These are phyloP conservation scores for Irpex rosettiformis DNA, from an alignment of 1,284 basidiomycete species.

Conservation along the genomic window DNA sequence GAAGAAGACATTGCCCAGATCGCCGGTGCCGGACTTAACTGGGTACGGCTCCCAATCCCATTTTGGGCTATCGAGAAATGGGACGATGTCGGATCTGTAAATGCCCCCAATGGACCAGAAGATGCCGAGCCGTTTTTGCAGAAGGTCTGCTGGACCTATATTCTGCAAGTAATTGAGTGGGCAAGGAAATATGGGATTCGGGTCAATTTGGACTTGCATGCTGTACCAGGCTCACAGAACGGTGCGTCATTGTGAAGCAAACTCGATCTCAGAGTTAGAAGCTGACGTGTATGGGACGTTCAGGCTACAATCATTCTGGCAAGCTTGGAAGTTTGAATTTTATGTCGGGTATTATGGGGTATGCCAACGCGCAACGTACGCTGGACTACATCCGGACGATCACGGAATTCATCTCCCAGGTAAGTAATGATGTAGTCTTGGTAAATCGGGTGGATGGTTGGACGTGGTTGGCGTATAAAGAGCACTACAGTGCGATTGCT, in stretches of 20 bases:
- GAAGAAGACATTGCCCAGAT: constrained; percentile 33
- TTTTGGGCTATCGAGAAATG: constrained; percentile 77
- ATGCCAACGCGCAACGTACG: constrained; percentile 58
- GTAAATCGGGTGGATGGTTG: too few species aligned
- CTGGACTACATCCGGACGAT: constrained; percentile 56
- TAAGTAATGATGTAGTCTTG: constrained; percentile 6
- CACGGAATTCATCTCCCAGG: constrained; percentile 57
- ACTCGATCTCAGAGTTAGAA: not conserved
- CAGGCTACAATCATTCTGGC: constrained; percentile 50
- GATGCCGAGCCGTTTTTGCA: constrained; percentile 33
- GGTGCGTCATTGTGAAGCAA: constrained; percentile 32
- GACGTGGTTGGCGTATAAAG: not conserved
- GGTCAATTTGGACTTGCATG: constrained; percentile 83
- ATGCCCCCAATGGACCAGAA: constrained; percentile 17
- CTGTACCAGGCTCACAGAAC: constrained; percentile 76
- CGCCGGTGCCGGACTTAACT: constrained; percentile 63
- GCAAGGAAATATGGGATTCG: constrained; percentile 87
- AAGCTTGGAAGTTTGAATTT: constrained; percentile 49
- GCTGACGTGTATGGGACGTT: not conserved
- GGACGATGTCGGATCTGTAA: constrained; percentile 32
- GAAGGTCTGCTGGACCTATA: constrained; percentile 39
- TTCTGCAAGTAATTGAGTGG: constrained; percentile 76
- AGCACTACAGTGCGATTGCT: too few species aligned
- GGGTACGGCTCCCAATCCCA: constrained; percentile 72
- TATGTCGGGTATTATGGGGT: constrained; percentile 59